Conservation (phyloP, 2,329 filamentous ascomycete genomes). For the Cladosporium sp. region DNA sequence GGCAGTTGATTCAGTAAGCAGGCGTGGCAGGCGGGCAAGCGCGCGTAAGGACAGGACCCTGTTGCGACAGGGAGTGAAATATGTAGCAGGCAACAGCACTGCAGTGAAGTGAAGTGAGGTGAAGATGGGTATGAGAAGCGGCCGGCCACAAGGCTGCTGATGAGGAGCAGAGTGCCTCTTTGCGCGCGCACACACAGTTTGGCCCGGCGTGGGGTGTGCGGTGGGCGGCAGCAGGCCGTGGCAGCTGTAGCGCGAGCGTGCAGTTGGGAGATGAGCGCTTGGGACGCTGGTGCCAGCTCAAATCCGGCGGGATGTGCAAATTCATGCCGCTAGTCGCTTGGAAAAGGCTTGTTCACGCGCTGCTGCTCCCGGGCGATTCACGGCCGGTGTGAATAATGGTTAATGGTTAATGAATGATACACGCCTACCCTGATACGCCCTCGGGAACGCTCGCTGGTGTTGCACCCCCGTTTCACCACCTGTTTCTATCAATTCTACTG, state of each 20-base stretch:
- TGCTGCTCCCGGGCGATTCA: slow-evolving; percentile 3
- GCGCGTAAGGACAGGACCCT: neutral
- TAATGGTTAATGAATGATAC: neutral
- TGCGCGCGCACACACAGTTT: neutral
- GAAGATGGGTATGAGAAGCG: slow-evolving; percentile 1
- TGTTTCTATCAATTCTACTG: neutral
- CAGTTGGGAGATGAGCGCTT: slow-evolving; percentile 1
- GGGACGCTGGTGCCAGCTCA: neutral
- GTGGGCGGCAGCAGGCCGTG: neutral
- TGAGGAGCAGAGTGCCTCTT: neutral
- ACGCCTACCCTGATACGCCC: neutral
- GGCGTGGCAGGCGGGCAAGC: neutral
- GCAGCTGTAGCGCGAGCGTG: neutral
- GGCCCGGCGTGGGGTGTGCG: slow-evolving; percentile 3
- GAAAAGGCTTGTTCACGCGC: slow-evolving; percentile 4
- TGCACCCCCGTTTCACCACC: neutral
- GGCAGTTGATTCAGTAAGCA: slow-evolving; percentile 18
- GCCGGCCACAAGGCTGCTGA: slow-evolving; percentile 18
- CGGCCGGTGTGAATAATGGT: slow-evolving; percentile 5
- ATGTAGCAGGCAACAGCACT: neutral
- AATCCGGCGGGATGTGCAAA: slow-evolving; percentile 7
- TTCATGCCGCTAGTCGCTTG: slow-evolving; percentile 3
- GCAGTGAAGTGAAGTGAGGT: slow-evolving; percentile 13
- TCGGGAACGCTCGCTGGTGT: neutral
- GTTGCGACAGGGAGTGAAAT: neutral